These are phyloP conservation scores for Saprolegnia diclina DNA, from an alignment of 352 stramenopile genomes.

Conservation along the genomic window DNA sequence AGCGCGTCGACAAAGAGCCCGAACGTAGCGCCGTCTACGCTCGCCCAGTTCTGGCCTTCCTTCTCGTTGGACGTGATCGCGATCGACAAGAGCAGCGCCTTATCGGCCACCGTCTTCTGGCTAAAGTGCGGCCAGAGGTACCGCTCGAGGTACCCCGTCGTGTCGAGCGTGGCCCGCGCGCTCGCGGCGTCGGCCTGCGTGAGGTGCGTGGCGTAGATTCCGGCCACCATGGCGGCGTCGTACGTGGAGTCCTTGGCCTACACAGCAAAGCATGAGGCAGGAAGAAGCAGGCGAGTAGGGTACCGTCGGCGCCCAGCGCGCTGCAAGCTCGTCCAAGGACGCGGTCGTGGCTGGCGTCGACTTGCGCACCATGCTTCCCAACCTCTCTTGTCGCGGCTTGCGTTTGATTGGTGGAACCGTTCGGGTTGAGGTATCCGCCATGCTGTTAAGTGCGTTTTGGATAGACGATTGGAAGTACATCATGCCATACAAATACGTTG, in stretches of 20 bases:
- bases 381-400: background rate
- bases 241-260: background rate
- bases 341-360: background rate
- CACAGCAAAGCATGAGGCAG: background rate
- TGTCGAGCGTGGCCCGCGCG: constrained; percentile 31
- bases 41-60: constrained; percentile 9
- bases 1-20: constrained; percentile 12
- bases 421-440: background rate
- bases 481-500: no score
- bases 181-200: constrained; percentile 23
- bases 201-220: constrained; percentile 40
- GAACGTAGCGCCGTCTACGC: constrained; percentile 21
- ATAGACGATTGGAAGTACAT: no score
- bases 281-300: background rate
- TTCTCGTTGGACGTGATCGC: constrained; percentile 27
- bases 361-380: constrained; percentile 1
- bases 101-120: constrained; percentile 28
- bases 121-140: constrained; percentile 43
- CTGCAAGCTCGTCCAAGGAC: background rate
- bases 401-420: background rate
- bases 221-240: constrained; percentile 27
- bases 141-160: constrained; percentile 40
- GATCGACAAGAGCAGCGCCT: constrained; percentile 32
- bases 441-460: background rate
- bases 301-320: background rate